Conservation (phyloP, 106 monocot species). For the Dioscorea zingiberensis region DNA sequence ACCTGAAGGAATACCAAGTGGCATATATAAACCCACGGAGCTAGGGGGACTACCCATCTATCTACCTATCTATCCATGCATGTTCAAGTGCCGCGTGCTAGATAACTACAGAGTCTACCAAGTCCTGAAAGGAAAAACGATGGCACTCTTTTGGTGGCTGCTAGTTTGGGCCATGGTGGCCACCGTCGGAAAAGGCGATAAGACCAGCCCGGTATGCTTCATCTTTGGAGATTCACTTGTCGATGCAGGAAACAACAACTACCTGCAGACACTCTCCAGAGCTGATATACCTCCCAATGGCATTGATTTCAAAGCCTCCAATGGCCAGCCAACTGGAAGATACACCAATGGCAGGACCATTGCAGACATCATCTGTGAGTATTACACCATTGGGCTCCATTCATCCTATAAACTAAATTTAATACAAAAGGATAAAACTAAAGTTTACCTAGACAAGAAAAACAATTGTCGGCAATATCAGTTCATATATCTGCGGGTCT, state of each 20-base stretch:
- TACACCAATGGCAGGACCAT: slow-evolving; percentile 92
- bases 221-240: slow-evolving; percentile 89
- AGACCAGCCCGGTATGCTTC: slow-evolving; percentile 39
- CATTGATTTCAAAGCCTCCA: slow-evolving; percentile 69
- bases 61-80: no score
- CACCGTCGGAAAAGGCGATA: not conserved
- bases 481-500: no score
- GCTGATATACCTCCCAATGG: slow-evolving; percentile 71
- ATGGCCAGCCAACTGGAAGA: slow-evolving; percentile 71
- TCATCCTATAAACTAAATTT: no score
- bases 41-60: no score
- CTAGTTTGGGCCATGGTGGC: not conserved
- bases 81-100: no score
- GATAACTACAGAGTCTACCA: no score
- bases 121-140: no score
- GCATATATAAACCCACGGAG: no score
- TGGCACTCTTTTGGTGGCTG: not conserved
- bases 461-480: no score
- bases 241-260: slow-evolving; percentile 93
- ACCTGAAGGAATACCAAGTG: no score
- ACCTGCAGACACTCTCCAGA: slow-evolving; percentile 56
- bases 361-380: slow-evolving; percentile 68
- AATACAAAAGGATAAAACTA: no score
- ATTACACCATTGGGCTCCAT: not conserved
- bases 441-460: no score